Evolutionary conservation across 768 basidiomycete species (phyloP).

Genomic region (Leucogyrophana mollusca): DNA sequence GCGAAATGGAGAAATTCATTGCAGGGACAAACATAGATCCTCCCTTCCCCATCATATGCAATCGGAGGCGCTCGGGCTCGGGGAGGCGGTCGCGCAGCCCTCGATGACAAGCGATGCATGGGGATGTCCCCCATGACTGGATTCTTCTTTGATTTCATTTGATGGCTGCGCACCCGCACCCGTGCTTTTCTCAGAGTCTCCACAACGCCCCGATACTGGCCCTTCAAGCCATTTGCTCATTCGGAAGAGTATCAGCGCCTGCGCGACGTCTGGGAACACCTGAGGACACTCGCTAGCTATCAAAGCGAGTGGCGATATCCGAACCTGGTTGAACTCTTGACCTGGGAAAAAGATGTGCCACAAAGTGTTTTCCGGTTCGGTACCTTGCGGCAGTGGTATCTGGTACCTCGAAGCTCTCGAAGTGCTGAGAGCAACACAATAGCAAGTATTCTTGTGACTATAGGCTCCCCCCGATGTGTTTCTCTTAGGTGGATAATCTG

Average conservation of each 20-base stretch:
- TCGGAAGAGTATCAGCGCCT: background rate
- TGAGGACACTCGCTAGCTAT: conserved; percentile 69
- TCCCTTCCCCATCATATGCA: background rate
- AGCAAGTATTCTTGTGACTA: too few relatives aligned
- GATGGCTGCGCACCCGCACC: background rate
- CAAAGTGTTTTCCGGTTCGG: too few relatives aligned
- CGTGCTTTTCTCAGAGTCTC: background rate
- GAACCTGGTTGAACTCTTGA: too few relatives aligned
- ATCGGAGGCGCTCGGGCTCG: background rate
- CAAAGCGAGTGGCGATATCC: conserved; percentile 29
- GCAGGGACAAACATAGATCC: too few relatives aligned
- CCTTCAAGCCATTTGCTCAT: background rate
- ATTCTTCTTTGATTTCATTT: conserved; percentile 1
- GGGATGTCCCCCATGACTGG: background rate
- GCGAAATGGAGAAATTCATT: background rate
- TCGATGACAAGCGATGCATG: too few relatives aligned
- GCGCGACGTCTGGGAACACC: conserved; percentile 30
- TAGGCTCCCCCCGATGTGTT: too few relatives aligned
- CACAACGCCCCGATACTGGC: background rate
- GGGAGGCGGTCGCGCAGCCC: too few relatives aligned
- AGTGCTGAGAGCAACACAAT: too few relatives aligned
- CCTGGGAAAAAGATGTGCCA: too few relatives aligned
- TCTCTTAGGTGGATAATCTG: too few relatives aligned
- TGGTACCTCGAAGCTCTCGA: too few relatives aligned
- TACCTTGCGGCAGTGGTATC: too few relatives aligned